These are phyloP conservation scores for Aspergillus puulaauensis DNA, from an alignment of 2,329 filamentous ascomycete genomes.

Conservation along the genomic window DNA sequence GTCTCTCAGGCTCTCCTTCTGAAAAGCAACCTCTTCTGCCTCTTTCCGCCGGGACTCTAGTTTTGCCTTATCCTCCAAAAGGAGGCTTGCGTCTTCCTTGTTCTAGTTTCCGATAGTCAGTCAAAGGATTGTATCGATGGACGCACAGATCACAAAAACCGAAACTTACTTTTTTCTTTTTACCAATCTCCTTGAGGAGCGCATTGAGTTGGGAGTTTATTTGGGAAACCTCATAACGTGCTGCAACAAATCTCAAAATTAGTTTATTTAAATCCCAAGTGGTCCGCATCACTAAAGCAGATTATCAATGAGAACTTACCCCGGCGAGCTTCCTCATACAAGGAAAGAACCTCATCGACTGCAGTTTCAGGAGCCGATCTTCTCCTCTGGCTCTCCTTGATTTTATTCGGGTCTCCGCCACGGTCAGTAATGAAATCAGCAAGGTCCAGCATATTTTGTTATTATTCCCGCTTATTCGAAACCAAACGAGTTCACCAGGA, in stretches of 20 bases:
- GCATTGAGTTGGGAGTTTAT: slow-evolving; percentile 83
- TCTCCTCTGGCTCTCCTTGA: slow-evolving; percentile 85
- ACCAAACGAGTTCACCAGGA: too few relatives aligned
- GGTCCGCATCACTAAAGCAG: too few relatives aligned
- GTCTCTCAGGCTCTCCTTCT: slow-evolving; percentile 73
- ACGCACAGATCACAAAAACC: not conserved
- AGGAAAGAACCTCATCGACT: slow-evolving; percentile 84
- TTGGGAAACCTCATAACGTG: slow-evolving; percentile 76
- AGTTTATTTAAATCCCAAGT: not conserved
- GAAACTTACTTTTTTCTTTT: slow-evolving; percentile 75
- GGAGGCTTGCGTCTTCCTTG: slow-evolving; percentile 81
- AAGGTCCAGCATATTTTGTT: slow-evolving; percentile 67
- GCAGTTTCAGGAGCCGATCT: slow-evolving; percentile 76
- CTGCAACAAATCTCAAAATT: slow-evolving; percentile 35
- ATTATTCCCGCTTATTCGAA: not conserved
- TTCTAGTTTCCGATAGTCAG: slow-evolving; percentile 48
- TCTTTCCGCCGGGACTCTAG: slow-evolving; percentile 81
- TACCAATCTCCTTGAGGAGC: slow-evolving; percentile 83
- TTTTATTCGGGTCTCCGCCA: slow-evolving; percentile 86
- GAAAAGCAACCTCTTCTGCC: slow-evolving; percentile 68
- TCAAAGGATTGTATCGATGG: not conserved
- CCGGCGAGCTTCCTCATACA: slow-evolving; percentile 82
- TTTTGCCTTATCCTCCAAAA: slow-evolving; percentile 74
- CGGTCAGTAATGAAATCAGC: slow-evolving; percentile 80
- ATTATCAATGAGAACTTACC: slow-evolving; percentile 49